Evolutionary conservation across 1,139 yeast species (phyloP), one percentile per base, ranked within the genome.

Genomic region (Saccharomyces hybrid): DNA sequence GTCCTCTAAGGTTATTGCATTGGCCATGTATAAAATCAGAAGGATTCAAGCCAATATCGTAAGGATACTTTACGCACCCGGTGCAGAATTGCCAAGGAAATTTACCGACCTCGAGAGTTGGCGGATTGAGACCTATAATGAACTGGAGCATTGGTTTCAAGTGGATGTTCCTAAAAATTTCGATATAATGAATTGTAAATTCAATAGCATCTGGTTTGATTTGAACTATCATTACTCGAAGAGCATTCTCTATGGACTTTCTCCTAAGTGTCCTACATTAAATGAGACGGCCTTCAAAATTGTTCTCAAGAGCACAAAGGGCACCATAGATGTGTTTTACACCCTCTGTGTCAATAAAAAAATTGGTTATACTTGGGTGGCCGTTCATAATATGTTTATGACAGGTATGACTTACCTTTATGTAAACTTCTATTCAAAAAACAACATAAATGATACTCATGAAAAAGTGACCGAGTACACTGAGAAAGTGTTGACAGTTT

Each of bases 311-410:
- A 80, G 91, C 0, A 81, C 95, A 1, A 80, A 79, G 60, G 84
- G 83, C 48, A 78, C 88, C 46, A 84, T 89, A 53, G 73, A 76
- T 49, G 78, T 83, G 47, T 90, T 88, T 67, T 73, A 78, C 49
- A 80, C 77, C 51, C 72, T 89, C 47, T 80, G 80, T 59, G 70
- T 73, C 20, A 76, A 76, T 34, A 81, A 80, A 61, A 76, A 81
- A 49, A 78, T 89, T 57, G 89, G 89, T 67, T 90, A 87, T 70
- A 88, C 96, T 0, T 90, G 96, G 96, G 93, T 91, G 0, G 95
- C 95, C 0, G 93, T 89, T 1, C 95, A 89, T 68, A 89, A 88
- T 67, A 73, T 88, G 54, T 88, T 88, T 65, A 85, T 87, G 85
- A 93, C 96, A 0, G 96, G 96, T 0, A 85, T 93, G 23, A 85